A percentile compares a stretch with the other conserved stretches of the same genome.
phyloP scores from a whole-genome alignment of 2,329 filamentous ascomycete species.

The Curvularia spicifera region DNA sequence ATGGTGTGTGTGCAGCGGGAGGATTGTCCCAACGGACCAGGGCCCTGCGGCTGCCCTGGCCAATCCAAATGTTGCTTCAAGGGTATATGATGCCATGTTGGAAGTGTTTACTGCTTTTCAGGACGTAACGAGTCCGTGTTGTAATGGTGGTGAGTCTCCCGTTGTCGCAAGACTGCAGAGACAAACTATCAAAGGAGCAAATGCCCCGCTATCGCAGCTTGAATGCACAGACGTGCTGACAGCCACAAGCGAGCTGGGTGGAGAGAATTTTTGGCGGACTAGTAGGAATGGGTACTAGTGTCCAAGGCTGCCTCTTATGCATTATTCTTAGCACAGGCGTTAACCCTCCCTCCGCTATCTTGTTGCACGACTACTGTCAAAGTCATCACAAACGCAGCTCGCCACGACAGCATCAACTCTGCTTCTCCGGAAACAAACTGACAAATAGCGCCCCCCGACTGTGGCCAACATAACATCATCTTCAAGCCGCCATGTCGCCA shows the following conservation, averaged over 20 bases:
- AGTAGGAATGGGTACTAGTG: background rate
- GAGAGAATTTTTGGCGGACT: slow-evolving; percentile 11
- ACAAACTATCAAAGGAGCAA: background rate
- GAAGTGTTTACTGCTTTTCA: background rate
- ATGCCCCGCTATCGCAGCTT: slow-evolving; percentile 8
- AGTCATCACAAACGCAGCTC: background rate
- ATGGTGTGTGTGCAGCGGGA: slow-evolving; percentile 25
- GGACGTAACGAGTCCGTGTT: background rate
- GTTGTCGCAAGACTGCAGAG: slow-evolving; percentile 4
- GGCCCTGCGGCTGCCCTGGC: slow-evolving; percentile 8
- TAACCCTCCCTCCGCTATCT: slow-evolving; percentile 5
- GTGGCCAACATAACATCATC: background rate
- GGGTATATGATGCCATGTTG: background rate
- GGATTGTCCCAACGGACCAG: slow-evolving; percentile 22
- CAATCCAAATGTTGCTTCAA: slow-evolving; percentile 3
- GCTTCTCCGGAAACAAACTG: slow-evolving; percentile 3
- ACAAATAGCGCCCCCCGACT: slow-evolving; percentile 1
- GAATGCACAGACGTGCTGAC: background rate
- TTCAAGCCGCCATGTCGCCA: slow-evolving; percentile 6
- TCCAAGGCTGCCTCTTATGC: slow-evolving; percentile 1
- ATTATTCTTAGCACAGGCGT: slow-evolving; percentile 8
- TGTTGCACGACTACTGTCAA: background rate
- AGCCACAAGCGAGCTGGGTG: slow-evolving; percentile 18
- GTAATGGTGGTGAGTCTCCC: background rate
- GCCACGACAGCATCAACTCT: background rate